These are phyloP conservation scores for Jaltomata sinuosa DNA, from an alignment of 257 asterid species.

Conservation along the genomic window DNA sequence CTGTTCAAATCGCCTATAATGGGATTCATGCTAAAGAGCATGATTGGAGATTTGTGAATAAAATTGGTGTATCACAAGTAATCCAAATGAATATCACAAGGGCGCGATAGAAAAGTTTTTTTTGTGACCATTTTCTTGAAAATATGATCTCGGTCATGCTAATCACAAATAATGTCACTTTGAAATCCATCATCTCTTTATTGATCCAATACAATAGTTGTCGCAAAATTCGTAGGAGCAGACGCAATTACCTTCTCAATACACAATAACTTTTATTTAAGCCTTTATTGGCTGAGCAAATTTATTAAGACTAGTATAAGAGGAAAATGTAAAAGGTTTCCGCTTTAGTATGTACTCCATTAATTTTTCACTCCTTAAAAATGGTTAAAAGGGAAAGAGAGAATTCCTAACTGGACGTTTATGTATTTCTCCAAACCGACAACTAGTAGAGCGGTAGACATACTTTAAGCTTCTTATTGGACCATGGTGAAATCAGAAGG, in stretches of 20 bases:
- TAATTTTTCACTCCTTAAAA: background rate
- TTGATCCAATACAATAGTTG: background rate
- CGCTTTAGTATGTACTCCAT: background rate
- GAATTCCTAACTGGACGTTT: background rate
- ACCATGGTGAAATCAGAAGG: background rate
- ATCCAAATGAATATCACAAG: background rate
- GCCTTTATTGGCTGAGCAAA: background rate
- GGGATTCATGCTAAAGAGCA: background rate
- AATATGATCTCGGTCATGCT: background rate
- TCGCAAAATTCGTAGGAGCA: background rate
- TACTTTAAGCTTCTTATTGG: background rate
- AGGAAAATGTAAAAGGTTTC: background rate
- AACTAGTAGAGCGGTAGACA: background rate
- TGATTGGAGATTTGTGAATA: background rate
- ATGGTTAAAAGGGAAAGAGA: background rate
- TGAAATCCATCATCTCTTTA: background rate
- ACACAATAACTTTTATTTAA: background rate
- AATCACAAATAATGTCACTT: background rate
- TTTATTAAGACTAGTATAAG: background rate
- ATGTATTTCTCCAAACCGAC: background rate
- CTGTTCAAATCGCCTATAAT: background rate
- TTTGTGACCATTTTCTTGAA: background rate
- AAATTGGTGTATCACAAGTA: background rate
- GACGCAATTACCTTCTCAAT: background rate
- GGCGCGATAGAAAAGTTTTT: background rate